Evolutionary conservation across 495 filamentous ascomycete genomes (phyloP).

Genomic region (Talaromyces proteolyticus): DNA sequence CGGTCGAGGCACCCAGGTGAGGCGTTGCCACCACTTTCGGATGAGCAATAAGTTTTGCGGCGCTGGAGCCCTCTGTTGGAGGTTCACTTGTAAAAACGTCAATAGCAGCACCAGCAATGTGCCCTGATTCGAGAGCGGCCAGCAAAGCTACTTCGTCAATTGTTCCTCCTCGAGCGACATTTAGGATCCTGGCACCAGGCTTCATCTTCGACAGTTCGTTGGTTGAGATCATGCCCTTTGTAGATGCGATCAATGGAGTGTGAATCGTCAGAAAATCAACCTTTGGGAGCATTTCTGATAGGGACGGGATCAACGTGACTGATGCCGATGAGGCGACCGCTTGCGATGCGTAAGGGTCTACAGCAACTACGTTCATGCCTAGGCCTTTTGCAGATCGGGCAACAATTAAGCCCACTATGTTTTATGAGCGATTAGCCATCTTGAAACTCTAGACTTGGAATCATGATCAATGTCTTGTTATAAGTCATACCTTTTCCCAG

Average conservation of each 20-base stretch:
- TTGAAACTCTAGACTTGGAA: too few species aligned
- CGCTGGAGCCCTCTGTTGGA: slow-evolving; percentile 39
- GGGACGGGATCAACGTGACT: slow-evolving; percentile 45
- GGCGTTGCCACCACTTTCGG: slow-evolving; percentile 63
- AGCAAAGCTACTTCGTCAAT: slow-evolving; percentile 67
- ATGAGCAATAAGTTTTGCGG: slow-evolving; percentile 51
- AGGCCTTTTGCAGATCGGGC: slow-evolving; percentile 62
- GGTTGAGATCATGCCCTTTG: slow-evolving; percentile 57
- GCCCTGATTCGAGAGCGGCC: slow-evolving; percentile 57
- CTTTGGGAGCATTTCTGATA: slow-evolving; percentile 49
- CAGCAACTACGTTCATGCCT: slow-evolving; percentile 60
- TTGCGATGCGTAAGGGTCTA: slow-evolving; percentile 62
- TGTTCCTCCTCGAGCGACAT: slow-evolving; percentile 69
- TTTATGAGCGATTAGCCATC: neutral
- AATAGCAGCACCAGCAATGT: slow-evolving; percentile 64
- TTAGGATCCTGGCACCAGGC: slow-evolving; percentile 55
- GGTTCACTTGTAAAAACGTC: slow-evolving; percentile 75
- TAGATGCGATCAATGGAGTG: slow-evolving; percentile 66
- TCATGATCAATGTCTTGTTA: neutral
- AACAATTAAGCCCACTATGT: slow-evolving; percentile 59
- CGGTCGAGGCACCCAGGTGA: slow-evolving; percentile 65
- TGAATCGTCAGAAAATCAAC: slow-evolving; percentile 73
- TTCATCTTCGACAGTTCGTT: slow-evolving; percentile 64
- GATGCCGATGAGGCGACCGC: slow-evolving; percentile 52
- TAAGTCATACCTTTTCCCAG: slow-evolving; percentile 52